These are phyloP conservation scores for Xerocomellus intermedius DNA, from an alignment of 768 basidiomycete species.

Conservation along the genomic window DNA sequence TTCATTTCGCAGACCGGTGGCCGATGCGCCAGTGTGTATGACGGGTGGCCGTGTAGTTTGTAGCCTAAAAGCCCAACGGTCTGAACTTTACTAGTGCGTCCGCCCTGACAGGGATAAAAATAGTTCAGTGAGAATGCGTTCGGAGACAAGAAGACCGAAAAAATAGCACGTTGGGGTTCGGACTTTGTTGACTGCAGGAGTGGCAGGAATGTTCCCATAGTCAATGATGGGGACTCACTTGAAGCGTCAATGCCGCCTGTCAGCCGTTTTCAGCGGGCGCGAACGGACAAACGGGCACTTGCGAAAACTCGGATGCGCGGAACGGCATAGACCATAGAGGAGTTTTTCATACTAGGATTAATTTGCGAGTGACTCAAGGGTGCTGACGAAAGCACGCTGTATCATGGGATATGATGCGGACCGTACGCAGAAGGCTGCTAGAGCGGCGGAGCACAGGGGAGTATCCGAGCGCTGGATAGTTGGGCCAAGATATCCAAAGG, in stretches of 20 bases:
- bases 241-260: constrained; percentile 2
- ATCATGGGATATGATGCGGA: constrained; percentile 20
- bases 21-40: constrained; percentile 2
- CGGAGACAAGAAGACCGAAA: constrained; percentile 12
- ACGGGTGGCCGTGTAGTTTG: constrained; percentile 17
- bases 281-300: constrained; percentile 17
- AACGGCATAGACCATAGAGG: not conserved
- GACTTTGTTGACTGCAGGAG: constrained; percentile 23
- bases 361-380: constrained; percentile 9
- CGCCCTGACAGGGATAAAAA: constrained; percentile 13
- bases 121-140: constrained; percentile 25
- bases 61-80: constrained; percentile 6
- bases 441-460: constrained; percentile 23
- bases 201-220: constrained; percentile 24
- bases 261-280: constrained; percentile 4
- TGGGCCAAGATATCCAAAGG: constrained; percentile 22
- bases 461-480: constrained; percentile 14
- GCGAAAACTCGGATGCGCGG: constrained; percentile 13
- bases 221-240: constrained; percentile 7
- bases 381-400: constrained; percentile 6
- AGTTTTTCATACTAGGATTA: constrained; percentile 14
- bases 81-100: constrained; percentile 1
- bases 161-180: constrained; percentile 13
- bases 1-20: constrained; percentile 12
- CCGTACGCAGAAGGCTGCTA: constrained; percentile 17